A percentile compares a stretch with the other conserved stretches of the same genome.
Conservation (phyloP, 371 early-diverging fungal genomes). For the Neoconidiobolus thromboides region DNA sequence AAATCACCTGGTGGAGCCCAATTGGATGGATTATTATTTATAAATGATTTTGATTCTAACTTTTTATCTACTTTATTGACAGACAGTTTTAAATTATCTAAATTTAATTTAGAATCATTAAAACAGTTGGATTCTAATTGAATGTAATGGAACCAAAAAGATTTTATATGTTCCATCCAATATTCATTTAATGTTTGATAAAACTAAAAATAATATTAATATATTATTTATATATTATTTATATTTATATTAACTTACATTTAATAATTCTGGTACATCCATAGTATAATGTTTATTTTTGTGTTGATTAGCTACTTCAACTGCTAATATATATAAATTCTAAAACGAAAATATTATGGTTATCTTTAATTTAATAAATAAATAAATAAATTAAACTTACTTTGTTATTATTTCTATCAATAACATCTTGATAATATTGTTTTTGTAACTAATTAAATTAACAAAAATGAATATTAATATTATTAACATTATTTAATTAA, state of each 20-base stretch:
- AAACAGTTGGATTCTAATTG: constrained; percentile 15
- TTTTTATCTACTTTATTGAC: constrained; percentile 5
- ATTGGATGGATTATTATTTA: not conserved
- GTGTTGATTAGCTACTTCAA: constrained; percentile 36
- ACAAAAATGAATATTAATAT: not conserved
- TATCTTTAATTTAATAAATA: not conserved
- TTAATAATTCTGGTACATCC: constrained; percentile 34
- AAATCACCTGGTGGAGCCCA: not conserved
- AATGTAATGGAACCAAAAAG: constrained; percentile 24
- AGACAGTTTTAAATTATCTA: constrained; percentile 23
- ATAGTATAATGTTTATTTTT: constrained; percentile 32
- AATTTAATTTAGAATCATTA: constrained; percentile 13
- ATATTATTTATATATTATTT: not conserved
- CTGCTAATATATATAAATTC: constrained; percentile 39
- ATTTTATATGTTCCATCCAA: constrained; percentile 24
- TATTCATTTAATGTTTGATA: constrained; percentile 33
- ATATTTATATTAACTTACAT: constrained; percentile 20
- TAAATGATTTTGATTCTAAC: not conserved
- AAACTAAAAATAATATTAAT: constrained; percentile 19
- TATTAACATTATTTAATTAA: constrained; percentile 8
- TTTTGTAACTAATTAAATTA: constrained; percentile 17
- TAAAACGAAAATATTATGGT: constrained; percentile 7
- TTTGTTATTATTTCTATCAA: constrained; percentile 64
- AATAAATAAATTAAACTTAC: constrained; percentile 13
- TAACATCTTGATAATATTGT: constrained; percentile 35